phyloP scores from a whole-genome alignment of 495 filamentous ascomycete genomes.

The Hypoxylon lenormandii region DNA sequence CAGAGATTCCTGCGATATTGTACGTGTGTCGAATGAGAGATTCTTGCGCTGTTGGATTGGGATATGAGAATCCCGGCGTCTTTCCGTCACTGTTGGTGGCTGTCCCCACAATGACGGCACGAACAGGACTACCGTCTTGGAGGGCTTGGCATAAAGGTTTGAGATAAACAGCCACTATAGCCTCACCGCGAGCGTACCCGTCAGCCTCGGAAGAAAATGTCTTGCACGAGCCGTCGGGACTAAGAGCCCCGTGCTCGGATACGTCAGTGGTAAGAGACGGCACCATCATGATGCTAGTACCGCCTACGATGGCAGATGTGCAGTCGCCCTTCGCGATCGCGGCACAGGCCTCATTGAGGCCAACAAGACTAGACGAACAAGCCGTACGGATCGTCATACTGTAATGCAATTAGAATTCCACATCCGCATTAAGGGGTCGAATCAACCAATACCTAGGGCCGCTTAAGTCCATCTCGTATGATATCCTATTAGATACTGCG shows the following conservation, averaged over 20 bases:
- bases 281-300: constrained; percentile 55
- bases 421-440: not conserved
- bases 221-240: constrained; percentile 47
- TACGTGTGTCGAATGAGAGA: too few species aligned
- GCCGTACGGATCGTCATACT: constrained; percentile 60
- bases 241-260: constrained; percentile 45
- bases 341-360: constrained; percentile 62
- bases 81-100: constrained; percentile 58
- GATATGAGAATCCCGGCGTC: constrained; percentile 55
- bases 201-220: constrained; percentile 53
- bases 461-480: constrained; percentile 46
- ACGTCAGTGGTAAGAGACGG: constrained; percentile 47
- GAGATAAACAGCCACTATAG: constrained; percentile 50
- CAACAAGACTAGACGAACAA: constrained; percentile 64
- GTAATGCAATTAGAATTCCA: constrained; percentile 15
- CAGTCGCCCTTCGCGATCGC: constrained; percentile 54
- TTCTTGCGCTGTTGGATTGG: constrained; percentile 37
- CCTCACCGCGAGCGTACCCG: constrained; percentile 52
- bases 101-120: constrained; percentile 61
- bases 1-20: too few species aligned
- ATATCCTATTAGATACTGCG: constrained; percentile 66
- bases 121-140: constrained; percentile 60
- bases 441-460: constrained; percentile 35
- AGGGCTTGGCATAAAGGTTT: constrained; percentile 63
- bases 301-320: constrained; percentile 55